Conservation (phyloP, 306 rosid genomes). For the Vachellia collinsii region DNA sequence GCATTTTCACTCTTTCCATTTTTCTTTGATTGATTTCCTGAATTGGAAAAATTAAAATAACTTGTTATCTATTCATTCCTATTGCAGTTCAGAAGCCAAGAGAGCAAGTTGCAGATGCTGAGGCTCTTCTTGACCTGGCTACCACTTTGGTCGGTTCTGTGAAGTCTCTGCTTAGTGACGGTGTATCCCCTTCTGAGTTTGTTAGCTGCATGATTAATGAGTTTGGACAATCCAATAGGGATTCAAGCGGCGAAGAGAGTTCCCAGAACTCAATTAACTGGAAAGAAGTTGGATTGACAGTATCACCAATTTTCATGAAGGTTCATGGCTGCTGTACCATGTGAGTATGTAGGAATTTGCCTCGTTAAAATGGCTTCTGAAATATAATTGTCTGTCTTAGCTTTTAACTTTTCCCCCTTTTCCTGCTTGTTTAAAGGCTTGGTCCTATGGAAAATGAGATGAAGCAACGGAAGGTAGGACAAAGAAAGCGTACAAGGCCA, state of each 20-base stretch:
- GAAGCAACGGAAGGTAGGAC: constrained; percentile 55
- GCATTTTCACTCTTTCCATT: neutral
- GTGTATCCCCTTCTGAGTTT: constrained; percentile 72
- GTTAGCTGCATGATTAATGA: constrained; percentile 55
- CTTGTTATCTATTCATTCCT: neutral
- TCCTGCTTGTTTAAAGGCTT: constrained; percentile 51
- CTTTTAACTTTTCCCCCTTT: neutral
- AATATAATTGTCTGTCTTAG: neutral
- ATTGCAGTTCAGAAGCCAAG: constrained; percentile 76
- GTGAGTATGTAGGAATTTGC: constrained; percentile 43
- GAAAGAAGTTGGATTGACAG: constrained; percentile 57
- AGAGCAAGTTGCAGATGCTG: constrained; percentile 88
- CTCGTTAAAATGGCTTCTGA: neutral
- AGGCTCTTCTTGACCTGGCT: constrained; percentile 68
- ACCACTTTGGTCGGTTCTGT: constrained; percentile 60
- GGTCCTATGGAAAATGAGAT: constrained; percentile 81
- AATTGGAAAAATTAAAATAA: neutral
- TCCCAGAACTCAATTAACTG: constrained; percentile 43
- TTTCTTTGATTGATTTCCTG: neutral
- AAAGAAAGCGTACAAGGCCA: constrained; percentile 48
- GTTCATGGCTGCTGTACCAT: constrained; percentile 69
- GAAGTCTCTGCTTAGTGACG: constrained; percentile 60
- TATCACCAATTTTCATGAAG: constrained; percentile 56
- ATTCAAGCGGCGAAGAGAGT: neutral
- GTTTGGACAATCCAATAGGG: constrained; percentile 40